Percentiles rank a stretch among this genome's conserved stretches.
phyloP scores from a whole-genome alignment of 2,329 filamentous ascomycete genomes.

The Tricladium varicosporioides region DNA sequence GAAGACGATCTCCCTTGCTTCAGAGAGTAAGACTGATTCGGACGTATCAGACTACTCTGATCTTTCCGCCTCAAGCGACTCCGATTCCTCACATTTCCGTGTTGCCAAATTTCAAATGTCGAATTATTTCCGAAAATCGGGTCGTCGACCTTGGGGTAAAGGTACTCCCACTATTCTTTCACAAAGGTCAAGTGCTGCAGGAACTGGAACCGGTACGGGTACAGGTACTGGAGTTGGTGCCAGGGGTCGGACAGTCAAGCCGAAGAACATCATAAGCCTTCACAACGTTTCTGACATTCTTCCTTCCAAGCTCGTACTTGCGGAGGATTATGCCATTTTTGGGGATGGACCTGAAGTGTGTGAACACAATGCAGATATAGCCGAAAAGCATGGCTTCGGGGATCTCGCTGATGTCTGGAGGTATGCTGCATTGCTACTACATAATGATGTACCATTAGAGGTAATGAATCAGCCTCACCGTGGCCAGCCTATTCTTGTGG shows the following conservation, averaged over 20 bases:
- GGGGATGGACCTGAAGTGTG: constrained; percentile 81
- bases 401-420: constrained; percentile 83
- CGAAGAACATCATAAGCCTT: constrained; percentile 71
- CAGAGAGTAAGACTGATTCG: constrained; percentile 38
- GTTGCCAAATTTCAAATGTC: constrained; percentile 29
- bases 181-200: constrained; percentile 33
- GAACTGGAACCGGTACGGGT: constrained; percentile 53
- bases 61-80: constrained; percentile 33
- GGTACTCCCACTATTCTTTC: constrained; percentile 33
- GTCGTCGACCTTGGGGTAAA: constrained; percentile 25
- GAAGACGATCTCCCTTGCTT: constrained; percentile 33
- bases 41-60: constrained; percentile 35
- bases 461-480: constrained; percentile 54
- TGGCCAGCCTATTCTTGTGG: constrained; percentile 57
- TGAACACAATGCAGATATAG: constrained; percentile 76
- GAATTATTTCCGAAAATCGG: constrained; percentile 28
- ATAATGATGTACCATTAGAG: constrained; percentile 71
- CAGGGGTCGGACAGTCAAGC: constrained; percentile 33
- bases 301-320: constrained; percentile 77
- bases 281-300: constrained; percentile 67
- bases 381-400: constrained; percentile 64
- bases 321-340: constrained; percentile 78
- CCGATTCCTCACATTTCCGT: constrained; percentile 33
- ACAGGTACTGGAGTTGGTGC: constrained; percentile 47
- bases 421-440: constrained; percentile 73